Base-by-base conservation (phyloP, 2,329 filamentous ascomycete species). In the Pseudopithomyces chartarum region DNA sequence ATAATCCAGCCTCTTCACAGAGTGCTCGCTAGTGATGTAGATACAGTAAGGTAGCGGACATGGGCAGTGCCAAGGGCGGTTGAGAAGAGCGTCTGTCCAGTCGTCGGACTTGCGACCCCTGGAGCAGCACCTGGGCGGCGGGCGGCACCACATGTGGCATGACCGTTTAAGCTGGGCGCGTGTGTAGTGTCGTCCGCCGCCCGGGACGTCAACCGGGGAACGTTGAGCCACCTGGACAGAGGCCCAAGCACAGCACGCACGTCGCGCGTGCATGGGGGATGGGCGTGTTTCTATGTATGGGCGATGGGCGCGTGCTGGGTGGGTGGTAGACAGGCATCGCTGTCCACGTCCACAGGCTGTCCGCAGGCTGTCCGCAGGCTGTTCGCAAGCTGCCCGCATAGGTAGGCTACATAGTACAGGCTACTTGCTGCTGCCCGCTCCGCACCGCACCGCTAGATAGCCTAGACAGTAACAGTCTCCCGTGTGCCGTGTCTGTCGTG, bases 1-100 rank as follows among this genome's bases (percentile, higher is more conserved):
- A 63, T 65, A 65, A 65, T 63, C 50, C 34, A 56, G 51, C 47
- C 58, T 56, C 56, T 46, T 38, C 52, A 17, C 2, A 5, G 11
- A 29, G 36, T 26, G 29, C 19, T 19, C 42, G 40, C 33, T 20
- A 22, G 32, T 50, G 44, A 51, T 40, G 48, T 46, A 23, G n/a
- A n/a, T n/a, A n/a, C n/a, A n/a, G n/a, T n/a, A n/a, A n/a, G 19
- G 15, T 42, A 22, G 6, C 13, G 40, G 48, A 22, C 23, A 23
- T 34, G 22, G 23, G 13, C 46, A 29, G 34, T 11, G 15, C 40
- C 40, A 43, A 26, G 40, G 11, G 19, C 8, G 34, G 12, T 43
- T 19, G 40, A 22, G 40, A 23, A 23, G 40, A 40, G 22, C 39
- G 39, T 40, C 13, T 15, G 34, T 48, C 44, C 15, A 54, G 34